phyloP scores from a whole-genome alignment of 176 grass and related monocot species.

The Microstegium vimineum region DNA sequence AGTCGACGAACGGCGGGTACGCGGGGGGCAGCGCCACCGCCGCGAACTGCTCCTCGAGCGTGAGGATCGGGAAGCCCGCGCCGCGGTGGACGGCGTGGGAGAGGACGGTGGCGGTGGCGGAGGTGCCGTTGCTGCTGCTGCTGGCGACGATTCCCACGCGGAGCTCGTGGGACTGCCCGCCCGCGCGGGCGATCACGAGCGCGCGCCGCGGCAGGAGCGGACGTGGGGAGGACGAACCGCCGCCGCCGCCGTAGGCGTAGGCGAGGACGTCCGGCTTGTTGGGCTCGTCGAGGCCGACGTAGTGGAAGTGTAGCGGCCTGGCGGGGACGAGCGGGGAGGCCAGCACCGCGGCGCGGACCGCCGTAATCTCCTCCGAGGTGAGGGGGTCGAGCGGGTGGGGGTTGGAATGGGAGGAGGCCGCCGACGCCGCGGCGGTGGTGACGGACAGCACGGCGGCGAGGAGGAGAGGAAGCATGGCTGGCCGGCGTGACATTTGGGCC shows the following conservation, averaged over 20 bases:
- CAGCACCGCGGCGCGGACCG: conserved; percentile 23
- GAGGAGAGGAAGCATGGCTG: not conserved
- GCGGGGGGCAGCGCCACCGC: conserved; percentile 32
- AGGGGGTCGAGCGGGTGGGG: conserved; percentile 63
- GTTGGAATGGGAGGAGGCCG: not conserved
- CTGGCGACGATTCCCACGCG: conserved; percentile 29
- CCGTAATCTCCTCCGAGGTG: conserved; percentile 39
- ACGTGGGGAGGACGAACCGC: not conserved
- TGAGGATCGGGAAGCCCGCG: conserved; percentile 47
- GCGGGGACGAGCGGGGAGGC: conserved; percentile 30
- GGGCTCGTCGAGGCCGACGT: conserved; percentile 83
- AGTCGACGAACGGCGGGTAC: conserved; percentile 52
- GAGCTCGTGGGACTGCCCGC: conserved; percentile 51
- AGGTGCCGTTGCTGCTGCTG: not conserved
- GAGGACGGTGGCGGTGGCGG: conserved; percentile 1
- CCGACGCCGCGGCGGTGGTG: not conserved
- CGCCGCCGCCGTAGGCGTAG: conserved; percentile 29
- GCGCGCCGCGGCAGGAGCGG: conserved; percentile 18
- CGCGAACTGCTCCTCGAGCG: conserved; percentile 40
- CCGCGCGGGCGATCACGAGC: conserved; percentile 50
- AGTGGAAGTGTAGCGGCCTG: conserved; percentile 46
- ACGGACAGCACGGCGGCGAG: not conserved
- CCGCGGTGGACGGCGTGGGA: conserved; percentile 43
- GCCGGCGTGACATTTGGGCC: not conserved
- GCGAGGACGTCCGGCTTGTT: conserved; percentile 52